Percentiles rank a stretch among this genome's conserved stretches.
phyloP scores from a whole-genome alignment of 441 rosid genomes.

The Pelargonium myrrhifolium region DNA sequence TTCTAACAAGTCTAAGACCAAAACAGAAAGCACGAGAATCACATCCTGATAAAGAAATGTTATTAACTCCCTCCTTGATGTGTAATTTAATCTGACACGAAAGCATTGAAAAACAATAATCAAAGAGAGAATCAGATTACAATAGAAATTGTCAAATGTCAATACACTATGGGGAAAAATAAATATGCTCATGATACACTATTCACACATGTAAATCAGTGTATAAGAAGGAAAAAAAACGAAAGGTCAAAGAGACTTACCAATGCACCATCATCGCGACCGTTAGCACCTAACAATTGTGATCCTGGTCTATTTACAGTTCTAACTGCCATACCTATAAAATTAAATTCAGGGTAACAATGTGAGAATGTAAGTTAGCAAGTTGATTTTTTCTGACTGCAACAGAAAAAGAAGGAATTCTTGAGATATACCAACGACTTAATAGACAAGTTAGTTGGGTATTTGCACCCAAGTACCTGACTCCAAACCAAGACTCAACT shows the following conservation, averaged over 20 bases:
- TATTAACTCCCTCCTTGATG: conserved; percentile 16
- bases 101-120: neutral
- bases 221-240: neutral
- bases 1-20: conserved; percentile 20
- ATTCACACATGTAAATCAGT: conserved; percentile 11
- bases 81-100: conserved; percentile 11
- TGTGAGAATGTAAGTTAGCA: neutral
- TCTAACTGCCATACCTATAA: conserved; percentile 15
- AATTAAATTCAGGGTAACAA: conserved; percentile 4
- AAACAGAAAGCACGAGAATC: conserved; percentile 21
- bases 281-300: conserved; percentile 20
- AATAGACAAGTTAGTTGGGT: neutral
- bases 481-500: neutral
- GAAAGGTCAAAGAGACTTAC: conserved; percentile 19
- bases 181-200: conserved; percentile 3
- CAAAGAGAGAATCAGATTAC: neutral
- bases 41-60: conserved; percentile 16
- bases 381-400: neutral
- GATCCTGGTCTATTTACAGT: conserved; percentile 15
- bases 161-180: neutral
- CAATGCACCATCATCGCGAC: conserved; percentile 22
- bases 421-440: neutral
- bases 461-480: neutral
- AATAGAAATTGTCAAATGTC: neutral
- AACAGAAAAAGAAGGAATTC: neutral